Conservation (phyloP, 345 rosid genomes). For the Lepidium sativum region DNA sequence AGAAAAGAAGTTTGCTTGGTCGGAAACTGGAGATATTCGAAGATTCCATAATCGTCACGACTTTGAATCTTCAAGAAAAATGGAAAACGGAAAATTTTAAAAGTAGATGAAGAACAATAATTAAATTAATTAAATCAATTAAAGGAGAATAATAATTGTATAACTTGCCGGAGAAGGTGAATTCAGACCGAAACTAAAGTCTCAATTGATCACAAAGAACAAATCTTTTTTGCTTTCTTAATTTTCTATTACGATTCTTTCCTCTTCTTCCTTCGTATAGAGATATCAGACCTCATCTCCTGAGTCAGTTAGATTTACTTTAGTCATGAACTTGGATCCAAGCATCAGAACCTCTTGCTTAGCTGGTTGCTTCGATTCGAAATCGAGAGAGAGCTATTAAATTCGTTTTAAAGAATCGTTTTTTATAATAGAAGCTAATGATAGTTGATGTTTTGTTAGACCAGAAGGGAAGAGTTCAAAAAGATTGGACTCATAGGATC, state of each 20-base stretch:
- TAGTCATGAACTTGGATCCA: background rate
- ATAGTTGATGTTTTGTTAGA: conserved; percentile 36
- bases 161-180: conserved; percentile 21
- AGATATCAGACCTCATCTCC: background rate
- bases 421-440: background rate
- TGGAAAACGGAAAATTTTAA: background rate
- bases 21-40: too few species aligned
- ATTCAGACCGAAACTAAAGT: background rate
- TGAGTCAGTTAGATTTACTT: background rate
- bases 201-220: background rate
- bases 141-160: background rate
- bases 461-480: conserved; percentile 77
- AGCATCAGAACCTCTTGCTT: background rate
- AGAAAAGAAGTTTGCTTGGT: too few species aligned
- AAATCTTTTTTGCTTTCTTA: background rate
- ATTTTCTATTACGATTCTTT: background rate
- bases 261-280: conserved; percentile 1
- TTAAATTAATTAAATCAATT: background rate
- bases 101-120: background rate
- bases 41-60: background rate
- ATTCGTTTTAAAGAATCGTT: too few species aligned
- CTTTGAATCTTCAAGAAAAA: background rate
- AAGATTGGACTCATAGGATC: conserved; percentile 63
- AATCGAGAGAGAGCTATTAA: background rate
- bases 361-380: background rate